Percentiles rank a stretch among this genome's conserved stretches.
Evolutionary conservation across 768 basidiomycete genomes (phyloP).

Genomic region (Suillus weaverae): DNA sequence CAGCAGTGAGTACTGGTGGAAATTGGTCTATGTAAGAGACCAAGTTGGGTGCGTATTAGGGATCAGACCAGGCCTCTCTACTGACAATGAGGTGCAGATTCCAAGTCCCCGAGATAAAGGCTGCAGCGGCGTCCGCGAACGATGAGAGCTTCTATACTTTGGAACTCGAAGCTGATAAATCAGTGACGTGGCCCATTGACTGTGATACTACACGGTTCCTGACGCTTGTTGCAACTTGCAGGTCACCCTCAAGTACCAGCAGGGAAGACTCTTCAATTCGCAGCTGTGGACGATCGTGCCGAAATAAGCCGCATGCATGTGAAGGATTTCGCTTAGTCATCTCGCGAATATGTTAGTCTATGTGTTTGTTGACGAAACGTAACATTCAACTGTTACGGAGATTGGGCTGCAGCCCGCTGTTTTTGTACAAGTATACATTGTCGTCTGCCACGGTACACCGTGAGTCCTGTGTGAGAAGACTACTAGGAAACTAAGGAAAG

Average conservation of each 20-base stretch:
- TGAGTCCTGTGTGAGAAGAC: too few relatives aligned
- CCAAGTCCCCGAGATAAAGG: not conserved
- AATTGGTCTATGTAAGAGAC: rapidly evolving
- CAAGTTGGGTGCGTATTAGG: not conserved
- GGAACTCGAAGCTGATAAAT: not conserved
- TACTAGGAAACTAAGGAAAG: too few relatives aligned
- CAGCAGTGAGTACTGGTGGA: not conserved
- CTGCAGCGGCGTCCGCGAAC: too few relatives aligned
- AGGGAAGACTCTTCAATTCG: rapidly evolving
- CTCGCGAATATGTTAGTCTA: too few relatives aligned
- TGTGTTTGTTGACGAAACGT: not conserved
- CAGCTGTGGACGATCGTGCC: not conserved
- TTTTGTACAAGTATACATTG: not conserved
- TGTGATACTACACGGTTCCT: not conserved
- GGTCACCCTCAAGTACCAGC: not conserved
- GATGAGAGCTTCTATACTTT: not conserved
- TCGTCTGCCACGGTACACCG: not conserved
- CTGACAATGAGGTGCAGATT: not conserved
- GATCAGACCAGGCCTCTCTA: not conserved
- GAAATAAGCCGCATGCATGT: not conserved
- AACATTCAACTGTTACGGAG: not conserved
- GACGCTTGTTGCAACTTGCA: not conserved
- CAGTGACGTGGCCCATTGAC: not conserved
- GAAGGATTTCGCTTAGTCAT: not conserved
- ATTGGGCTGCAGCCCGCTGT: not conserved